Conservation (phyloP, 169 alveolate species). For the Plasmodium blacklocki region DNA sequence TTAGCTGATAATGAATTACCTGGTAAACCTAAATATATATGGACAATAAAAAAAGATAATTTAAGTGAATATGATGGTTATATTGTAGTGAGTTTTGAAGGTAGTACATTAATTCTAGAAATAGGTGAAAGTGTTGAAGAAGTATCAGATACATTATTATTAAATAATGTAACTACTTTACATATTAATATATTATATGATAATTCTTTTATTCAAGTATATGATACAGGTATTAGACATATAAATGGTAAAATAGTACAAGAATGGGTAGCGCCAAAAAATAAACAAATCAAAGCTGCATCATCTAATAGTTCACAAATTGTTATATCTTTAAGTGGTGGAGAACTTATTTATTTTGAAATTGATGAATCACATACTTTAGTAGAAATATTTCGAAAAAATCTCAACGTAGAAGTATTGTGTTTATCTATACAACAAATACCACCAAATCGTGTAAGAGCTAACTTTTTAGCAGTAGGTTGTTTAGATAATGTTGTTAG, state of each 20-base stretch:
- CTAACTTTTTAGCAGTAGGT: constrained; percentile 96
- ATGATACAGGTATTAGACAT: constrained; percentile 93
- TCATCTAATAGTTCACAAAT: constrained; percentile 94
- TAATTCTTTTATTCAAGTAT: constrained; percentile 93
- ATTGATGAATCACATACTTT: constrained; percentile 91
- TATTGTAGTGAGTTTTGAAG: constrained; percentile 95
- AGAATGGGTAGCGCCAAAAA: constrained; percentile 89
- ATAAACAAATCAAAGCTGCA: constrained; percentile 92
- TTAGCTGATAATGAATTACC: constrained; percentile 97
- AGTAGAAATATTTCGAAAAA: constrained; percentile 88
- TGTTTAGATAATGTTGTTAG: constrained; percentile 95
- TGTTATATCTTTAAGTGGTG: constrained; percentile 93
- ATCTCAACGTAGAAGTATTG: constrained; percentile 88
- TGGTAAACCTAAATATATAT: constrained; percentile 96
- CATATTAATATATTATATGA: constrained; percentile 89
- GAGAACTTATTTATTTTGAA: constrained; percentile 95
- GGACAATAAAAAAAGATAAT: constrained; percentile 93
- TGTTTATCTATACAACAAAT: constrained; percentile 93
- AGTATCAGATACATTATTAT: constrained; percentile 92
- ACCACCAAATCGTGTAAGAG: constrained; percentile 92
- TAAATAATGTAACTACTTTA: constrained; percentile 89
- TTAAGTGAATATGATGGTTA: constrained; percentile 87
- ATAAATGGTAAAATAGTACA: constrained; percentile 83
- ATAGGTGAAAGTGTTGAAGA: constrained; percentile 95
- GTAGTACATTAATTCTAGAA: constrained; percentile 94